phyloP scores from a whole-genome alignment of 768 basidiomycete genomes.

The Pholiota conissans region DNA sequence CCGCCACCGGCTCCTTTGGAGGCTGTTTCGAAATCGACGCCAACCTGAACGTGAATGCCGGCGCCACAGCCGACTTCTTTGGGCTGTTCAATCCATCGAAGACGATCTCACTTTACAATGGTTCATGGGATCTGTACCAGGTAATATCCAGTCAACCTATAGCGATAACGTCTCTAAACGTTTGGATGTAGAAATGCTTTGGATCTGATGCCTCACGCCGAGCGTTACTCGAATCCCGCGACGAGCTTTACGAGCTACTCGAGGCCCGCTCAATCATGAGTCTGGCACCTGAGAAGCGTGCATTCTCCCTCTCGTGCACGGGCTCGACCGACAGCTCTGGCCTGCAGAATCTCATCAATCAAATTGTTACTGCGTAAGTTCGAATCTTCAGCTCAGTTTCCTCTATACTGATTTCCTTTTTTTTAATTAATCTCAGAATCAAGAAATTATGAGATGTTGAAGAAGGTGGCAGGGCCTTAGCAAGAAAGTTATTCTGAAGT shows the following conservation, averaged over 20 bases:
- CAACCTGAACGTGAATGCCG: conserved; percentile 26
- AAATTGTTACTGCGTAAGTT: conserved; percentile 14
- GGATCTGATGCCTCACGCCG: conserved; percentile 8
- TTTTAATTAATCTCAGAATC: too few species aligned
- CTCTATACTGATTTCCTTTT: too few species aligned
- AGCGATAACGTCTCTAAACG: too few species aligned
- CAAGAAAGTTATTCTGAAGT: too few species aligned
- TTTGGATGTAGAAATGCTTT: conserved; percentile 15
- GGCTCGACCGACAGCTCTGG: background rate
- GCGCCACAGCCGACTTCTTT: conserved; percentile 40
- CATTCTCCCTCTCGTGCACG: conserved; percentile 7
- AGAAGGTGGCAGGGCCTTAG: too few species aligned
- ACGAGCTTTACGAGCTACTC: background rate
- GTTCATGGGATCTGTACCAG: too few species aligned
- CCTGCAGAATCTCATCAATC: conserved; percentile 6
- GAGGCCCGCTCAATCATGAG: background rate
- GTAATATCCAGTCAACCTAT: too few species aligned
- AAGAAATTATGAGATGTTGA: too few species aligned
- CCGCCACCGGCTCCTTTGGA: too few species aligned
- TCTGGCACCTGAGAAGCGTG: conserved; percentile 1
- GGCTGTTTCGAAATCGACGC: too few species aligned
- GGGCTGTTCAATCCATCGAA: conserved; percentile 40
- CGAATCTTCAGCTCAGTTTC: background rate
- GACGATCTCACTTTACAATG: too few species aligned
- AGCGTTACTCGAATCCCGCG: background rate